Conservation (phyloP, 768 basidiomycete genomes). For the Inosperma sp. region DNA sequence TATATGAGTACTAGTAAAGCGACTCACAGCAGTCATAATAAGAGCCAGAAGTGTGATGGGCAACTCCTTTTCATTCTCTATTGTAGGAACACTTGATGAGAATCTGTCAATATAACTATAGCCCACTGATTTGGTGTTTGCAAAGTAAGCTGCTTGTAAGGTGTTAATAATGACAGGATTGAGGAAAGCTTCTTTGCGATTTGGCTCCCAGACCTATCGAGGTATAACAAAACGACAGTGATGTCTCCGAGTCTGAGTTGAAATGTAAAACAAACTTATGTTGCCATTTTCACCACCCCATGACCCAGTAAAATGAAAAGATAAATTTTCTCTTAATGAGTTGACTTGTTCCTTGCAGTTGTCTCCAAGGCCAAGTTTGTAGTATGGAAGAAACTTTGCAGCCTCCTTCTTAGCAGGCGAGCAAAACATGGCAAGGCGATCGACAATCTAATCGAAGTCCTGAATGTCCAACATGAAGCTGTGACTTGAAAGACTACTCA, state of each 20-base stretch:
- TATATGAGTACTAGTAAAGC: neutral
- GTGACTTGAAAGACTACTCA: too few species aligned
- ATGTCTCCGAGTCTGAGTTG: too few species aligned
- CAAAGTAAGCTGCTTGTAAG: neutral
- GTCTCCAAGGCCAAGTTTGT: neutral
- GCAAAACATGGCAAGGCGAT: neutral
- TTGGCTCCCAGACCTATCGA: constrained; percentile 3
- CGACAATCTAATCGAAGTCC: neutral
- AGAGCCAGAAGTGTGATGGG: neutral
- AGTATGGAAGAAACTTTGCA: neutral
- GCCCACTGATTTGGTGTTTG: neutral
- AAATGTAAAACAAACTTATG: neutral
- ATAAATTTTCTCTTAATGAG: neutral
- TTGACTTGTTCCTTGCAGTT: neutral
- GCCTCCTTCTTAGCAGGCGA: neutral
- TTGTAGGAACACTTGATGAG: neutral
- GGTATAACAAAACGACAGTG: too few species aligned
- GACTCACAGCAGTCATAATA: neutral
- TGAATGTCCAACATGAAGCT: too few species aligned
- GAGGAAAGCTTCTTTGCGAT: neutral
- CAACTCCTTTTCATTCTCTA: neutral
- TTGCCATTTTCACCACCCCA: neutral
- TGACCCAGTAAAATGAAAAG: neutral
- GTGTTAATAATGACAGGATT: neutral
- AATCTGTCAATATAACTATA: neutral